Base-by-base conservation (phyloP, 2,329 filamentous ascomycete genomes). In the Teratosphaeria gauchensis region DNA sequence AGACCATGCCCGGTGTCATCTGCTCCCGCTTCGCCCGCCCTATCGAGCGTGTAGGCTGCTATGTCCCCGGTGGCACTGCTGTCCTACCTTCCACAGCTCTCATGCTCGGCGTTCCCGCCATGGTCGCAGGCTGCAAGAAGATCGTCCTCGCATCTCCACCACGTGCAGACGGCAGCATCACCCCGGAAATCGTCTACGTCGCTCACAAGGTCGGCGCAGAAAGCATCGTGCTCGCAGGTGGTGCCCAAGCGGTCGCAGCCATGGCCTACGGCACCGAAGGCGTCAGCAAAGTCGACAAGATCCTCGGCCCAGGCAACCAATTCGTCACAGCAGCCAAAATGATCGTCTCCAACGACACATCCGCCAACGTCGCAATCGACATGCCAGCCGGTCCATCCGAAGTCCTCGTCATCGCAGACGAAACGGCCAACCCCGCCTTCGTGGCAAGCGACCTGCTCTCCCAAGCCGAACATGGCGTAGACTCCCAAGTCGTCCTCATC, bases 271-370 rank as follows among this genome's bases (percentile, higher is more conserved):
- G 94, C 54, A 99, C 94, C 0, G 88, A 96, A 75, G 92, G 86
- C 66, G 85, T 99, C 55, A 89, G 81, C 74, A 99, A 99, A 78
- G 94, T 99, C 7, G 94, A 99, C 80, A 99, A 99, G 83, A 96
- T 99, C 66, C 84, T 97, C 12, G 94, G 94, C 0, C 94, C 94
- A 2, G 94, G 94, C 38, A 99, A 99, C 76, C 94, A 97, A 74
- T 99, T 97, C 71, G 94, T 99, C 48, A 99, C 94, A 0, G 94
- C 94, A 0, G 94, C 90, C 56, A 99, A 99, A 83, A 99, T 99
- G 94, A 82, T 92, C 67, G 94, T 99, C 51, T 90, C 88, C 75
- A 99, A 99, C 74, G 94, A 99, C 72, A 97, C 94, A 52, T 95
- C 91, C 61, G 94, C 94, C 12, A 89, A 90, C 24, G 92, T 96